Evolutionary conservation across 345 rosid species (phyloP), one percentile per base, ranked within the genome.

Genomic region (Abelmoschus esculentus): DNA sequence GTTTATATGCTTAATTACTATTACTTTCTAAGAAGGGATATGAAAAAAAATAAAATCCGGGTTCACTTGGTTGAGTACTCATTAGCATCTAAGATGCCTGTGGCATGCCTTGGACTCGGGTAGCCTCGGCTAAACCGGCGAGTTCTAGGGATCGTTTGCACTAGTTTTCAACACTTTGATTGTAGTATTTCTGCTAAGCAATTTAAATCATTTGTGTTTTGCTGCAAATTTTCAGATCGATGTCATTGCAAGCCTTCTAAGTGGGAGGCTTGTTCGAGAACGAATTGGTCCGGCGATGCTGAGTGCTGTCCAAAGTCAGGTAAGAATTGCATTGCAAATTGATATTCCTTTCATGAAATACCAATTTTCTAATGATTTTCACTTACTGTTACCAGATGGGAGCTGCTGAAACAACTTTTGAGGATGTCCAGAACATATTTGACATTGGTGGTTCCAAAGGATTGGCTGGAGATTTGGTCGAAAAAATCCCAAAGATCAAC

Each of bases 251-350:
- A 96, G 99, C 81, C 99, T 96, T 73, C 80, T 96, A 26, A 96
- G 99, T 53, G 99, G 99, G 52, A 90, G 99, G 77, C 98, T 96
- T 71, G 98, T 96, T 10, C 88, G 99, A 0, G 99, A 96, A 72
- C 86, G 97, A 42, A 92, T 96, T 38, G 99, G 99, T 74, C 99
- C 99, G 1, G 99, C 99, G 0, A 96, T 96, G 99, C 75, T 96
- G 69, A 96, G 97, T 73, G 99, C 99, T 2, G 99, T 96, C 70
- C 99, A 96, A 78, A 96, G 98, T 80, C 99, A 96, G 97, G 99
- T 96, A 83, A 66, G 47, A 56, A 8, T 15, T 47, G 70, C 40
- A 18, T 50, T 70, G 70, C 6, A 63, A 1, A 15, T 17, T 7
- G 12, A 15, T 47, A 9, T 63, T 22, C 10, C 19, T 49, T 61